These are phyloP conservation scores for Schwanniomyces yamadae DNA, from an alignment of 805 yeast genomes.

Conservation along the genomic window DNA sequence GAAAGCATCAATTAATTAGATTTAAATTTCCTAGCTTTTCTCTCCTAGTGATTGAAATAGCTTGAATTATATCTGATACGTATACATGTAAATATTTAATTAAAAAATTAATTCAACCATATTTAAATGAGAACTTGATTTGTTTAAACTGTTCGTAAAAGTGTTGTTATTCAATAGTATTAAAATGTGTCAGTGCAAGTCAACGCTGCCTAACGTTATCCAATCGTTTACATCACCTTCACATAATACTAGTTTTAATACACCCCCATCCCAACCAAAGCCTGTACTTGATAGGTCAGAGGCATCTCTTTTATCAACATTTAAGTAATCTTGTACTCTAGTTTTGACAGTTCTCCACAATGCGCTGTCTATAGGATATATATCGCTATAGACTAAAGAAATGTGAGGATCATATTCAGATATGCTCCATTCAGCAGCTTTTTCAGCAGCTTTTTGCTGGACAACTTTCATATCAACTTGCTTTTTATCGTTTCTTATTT, in stretches of 20 bases:
- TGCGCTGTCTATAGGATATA: conserved; percentile 67
- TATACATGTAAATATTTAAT: no score
- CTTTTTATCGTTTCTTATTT: conserved; percentile 11
- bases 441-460: conserved; percentile 46
- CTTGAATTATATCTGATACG: no score
- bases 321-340: conserved; percentile 64
- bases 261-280: conserved; percentile 68
- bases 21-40: no score
- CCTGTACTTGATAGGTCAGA: conserved; percentile 30
- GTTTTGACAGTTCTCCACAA: conserved; percentile 60
- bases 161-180: no score
- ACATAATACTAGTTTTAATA: conserved; percentile 63
- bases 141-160: no score
- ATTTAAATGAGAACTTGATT: no score
- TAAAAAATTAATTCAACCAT: no score
- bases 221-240: conserved; percentile 72
- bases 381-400: conserved; percentile 64
- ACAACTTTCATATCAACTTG: conserved; percentile 27
- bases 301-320: conserved; percentile 43
- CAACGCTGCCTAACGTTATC: conserved; percentile 59
- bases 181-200: conserved; percentile 36
- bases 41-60: no score
- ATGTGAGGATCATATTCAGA: conserved; percentile 69
- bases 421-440: conserved; percentile 52
- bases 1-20: conserved; percentile 3